A percentile compares a stretch with the other conserved stretches of the same genome.
These are phyloP conservation scores for Sicyos edulis DNA, from an alignment of 306 rosid genomes.

Conservation along the genomic window DNA sequence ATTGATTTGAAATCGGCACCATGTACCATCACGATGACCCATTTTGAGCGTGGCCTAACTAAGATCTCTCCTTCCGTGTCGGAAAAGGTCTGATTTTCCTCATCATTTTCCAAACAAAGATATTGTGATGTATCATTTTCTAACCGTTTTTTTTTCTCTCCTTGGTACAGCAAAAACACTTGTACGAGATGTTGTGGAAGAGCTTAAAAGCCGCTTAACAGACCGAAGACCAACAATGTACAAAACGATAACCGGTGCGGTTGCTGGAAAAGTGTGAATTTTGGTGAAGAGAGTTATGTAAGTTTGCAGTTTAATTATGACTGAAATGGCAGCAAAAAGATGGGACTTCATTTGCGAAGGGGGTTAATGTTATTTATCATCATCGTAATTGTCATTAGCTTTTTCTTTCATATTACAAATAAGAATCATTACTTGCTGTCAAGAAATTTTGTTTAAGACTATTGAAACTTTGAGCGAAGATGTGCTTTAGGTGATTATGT, in stretches of 20 bases:
- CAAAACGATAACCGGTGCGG: background rate
- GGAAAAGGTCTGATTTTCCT: background rate
- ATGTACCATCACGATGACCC: conserved; percentile 5
- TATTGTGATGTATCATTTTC: background rate
- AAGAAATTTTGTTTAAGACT: too few relatives aligned
- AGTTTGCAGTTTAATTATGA: background rate
- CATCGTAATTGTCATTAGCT: too few relatives aligned
- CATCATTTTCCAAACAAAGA: background rate
- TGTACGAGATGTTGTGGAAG: conserved; percentile 3
- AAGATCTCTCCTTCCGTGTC: conserved; percentile 17
- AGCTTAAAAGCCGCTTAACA: conserved; percentile 13
- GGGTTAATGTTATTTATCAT: too few relatives aligned
- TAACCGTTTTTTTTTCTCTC: background rate
- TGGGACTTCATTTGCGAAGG: too few relatives aligned
- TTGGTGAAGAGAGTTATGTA: background rate
- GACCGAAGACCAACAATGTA: background rate
- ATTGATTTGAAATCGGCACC: background rate
- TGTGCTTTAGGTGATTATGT: too few relatives aligned
- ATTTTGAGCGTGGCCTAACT: conserved; percentile 8
- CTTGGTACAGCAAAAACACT: conserved; percentile 9
- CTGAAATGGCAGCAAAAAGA: too few relatives aligned
- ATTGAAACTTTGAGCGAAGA: too few relatives aligned
- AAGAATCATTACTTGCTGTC: too few relatives aligned
- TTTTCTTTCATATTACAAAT: too few relatives aligned
- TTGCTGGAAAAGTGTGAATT: background rate